Conservation (phyloP, 768 basidiomycete species). For the Boletus rex-veris region DNA sequence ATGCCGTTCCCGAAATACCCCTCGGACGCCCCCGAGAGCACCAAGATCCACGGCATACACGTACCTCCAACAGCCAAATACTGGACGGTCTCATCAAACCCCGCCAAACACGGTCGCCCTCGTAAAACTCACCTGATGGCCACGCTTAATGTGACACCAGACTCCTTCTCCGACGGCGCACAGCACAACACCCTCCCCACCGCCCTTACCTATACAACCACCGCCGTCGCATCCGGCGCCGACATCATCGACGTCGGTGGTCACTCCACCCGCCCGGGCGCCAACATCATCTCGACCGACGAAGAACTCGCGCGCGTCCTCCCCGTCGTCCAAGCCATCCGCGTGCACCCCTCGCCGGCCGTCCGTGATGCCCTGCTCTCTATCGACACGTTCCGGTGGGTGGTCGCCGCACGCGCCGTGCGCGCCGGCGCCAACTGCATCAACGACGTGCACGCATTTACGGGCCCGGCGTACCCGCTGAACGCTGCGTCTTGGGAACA, state of each 20-base stretch:
- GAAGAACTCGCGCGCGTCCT: slow-evolving; percentile 75
- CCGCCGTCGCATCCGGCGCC: slow-evolving; percentile 55
- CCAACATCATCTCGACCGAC: slow-evolving; percentile 56
- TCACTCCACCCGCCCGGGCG: slow-evolving; percentile 85
- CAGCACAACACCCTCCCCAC: slow-evolving; percentile 38
- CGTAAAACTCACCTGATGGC: slow-evolving; percentile 77
- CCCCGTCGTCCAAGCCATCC: slow-evolving; percentile 63
- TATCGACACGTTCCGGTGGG: slow-evolving; percentile 27
- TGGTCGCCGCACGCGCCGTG: slow-evolving; percentile 42
- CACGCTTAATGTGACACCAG: slow-evolving; percentile 46
- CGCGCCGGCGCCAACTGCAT: slow-evolving; percentile 77
- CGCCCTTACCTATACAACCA: slow-evolving; percentile 51
- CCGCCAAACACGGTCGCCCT: slow-evolving; percentile 9
- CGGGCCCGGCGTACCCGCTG: slow-evolving; percentile 53
- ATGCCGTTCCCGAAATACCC: slow-evolving; percentile 67
- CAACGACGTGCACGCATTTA: slow-evolving; percentile 87
- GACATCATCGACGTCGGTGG: slow-evolving; percentile 91
- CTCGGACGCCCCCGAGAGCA: slow-evolving; percentile 10
- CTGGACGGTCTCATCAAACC: slow-evolving; percentile 25
- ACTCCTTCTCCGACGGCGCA: neutral
- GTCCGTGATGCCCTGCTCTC: slow-evolving; percentile 22
- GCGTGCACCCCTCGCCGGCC: slow-evolving; percentile 27
- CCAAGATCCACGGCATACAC: slow-evolving; percentile 6
- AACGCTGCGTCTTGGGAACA: slow-evolving; percentile 34
- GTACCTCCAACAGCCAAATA: slow-evolving; percentile 22